Base-by-base conservation (phyloP, 1,284 basidiomycete species). In the Flammula alnicola region DNA sequence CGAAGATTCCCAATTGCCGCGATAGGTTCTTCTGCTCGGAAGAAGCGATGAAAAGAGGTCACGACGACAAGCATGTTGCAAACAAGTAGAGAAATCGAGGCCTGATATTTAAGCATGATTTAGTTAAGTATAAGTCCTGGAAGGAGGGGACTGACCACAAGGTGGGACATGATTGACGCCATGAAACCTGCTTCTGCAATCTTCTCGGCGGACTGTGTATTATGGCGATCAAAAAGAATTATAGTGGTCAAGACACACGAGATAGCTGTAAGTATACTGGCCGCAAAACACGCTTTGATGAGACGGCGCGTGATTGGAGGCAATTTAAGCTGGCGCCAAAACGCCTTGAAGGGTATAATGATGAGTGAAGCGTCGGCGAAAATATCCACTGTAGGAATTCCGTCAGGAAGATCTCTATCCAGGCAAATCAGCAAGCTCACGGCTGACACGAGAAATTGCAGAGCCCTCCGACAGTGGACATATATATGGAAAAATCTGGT, bases 271-370 rank as follows among this genome's bases (percentile, higher is more conserved):
- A 57, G 31, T 4, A 54, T 11, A 12, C 52, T 52, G 19, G 55
- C 55, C 12, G 38, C 30, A 22, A 57, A 57, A 17, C 49, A 54
- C 3, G 44, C 52, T 29, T 47, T 38, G n/a, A 57, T 44, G 19
- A 57, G 49, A 7, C 47, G 39, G 5, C 49, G 47, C 25, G 49
- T 37, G 7, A 35, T 30, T 14, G 23, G 17, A 12, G 38, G 33
- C 12, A 57, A 36, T 29, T 45, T 57, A 12, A 47, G 25, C 3
- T 38, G 26, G 32, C 39, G 44, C 52, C 52, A 57, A 47, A 57
- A 54, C 3, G 52, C 47, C 14, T 29, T 44, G 10, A 52, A 27
- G 0, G 55, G 55, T 8, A 57, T 35, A 17, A 31, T 25, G 25
- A 54, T 27, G 3, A 57, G 43, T 16, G 27, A 12, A 12, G 47